phyloP scores from a whole-genome alignment of 1,284 basidiomycete genomes.

The Malassezia caprae region DNA sequence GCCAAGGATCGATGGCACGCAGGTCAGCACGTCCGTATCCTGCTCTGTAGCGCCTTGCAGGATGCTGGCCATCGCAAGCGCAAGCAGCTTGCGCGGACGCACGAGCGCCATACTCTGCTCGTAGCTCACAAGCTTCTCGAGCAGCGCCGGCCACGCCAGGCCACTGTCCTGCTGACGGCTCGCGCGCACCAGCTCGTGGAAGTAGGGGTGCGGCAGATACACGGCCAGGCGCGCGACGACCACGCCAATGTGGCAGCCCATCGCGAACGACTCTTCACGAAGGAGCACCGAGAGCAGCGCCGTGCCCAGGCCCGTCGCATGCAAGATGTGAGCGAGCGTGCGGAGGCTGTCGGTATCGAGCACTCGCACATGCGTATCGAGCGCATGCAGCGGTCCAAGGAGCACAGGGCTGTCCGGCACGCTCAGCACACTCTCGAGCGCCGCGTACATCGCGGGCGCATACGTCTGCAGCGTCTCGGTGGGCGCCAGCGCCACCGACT shows the following conservation, averaged over 20 bases:
- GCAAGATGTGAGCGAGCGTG: slow-evolving; percentile 19
- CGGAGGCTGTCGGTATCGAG: slow-evolving; percentile 7
- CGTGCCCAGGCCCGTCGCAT: slow-evolving; percentile 24
- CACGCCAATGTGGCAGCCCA: background rate
- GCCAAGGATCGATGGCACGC: slow-evolving; percentile 28
- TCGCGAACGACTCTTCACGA: slow-evolving; percentile 26
- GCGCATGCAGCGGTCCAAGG: slow-evolving; percentile 28
- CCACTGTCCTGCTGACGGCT: background rate
- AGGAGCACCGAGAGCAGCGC: slow-evolving; percentile 30
- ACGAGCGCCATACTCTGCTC: slow-evolving; percentile 39
- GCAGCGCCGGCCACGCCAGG: slow-evolving; percentile 18
- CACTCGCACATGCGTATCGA: slow-evolving; percentile 33
- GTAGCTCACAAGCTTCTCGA: slow-evolving; percentile 17
- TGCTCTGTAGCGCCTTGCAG: slow-evolving; percentile 6
- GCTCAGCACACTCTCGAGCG: slow-evolving; percentile 27
- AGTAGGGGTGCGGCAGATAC: slow-evolving; percentile 19
- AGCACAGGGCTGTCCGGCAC: slow-evolving; percentile 34
- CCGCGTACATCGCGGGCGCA: slow-evolving; percentile 25
- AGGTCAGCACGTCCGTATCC: slow-evolving; percentile 16
- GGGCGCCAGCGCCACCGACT: slow-evolving; percentile 34
- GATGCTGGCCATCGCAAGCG: slow-evolving; percentile 28
- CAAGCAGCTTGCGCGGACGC: slow-evolving; percentile 30
- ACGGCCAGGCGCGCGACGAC: slow-evolving; percentile 23
- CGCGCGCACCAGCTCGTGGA: slow-evolving; percentile 27
- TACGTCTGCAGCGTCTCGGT: slow-evolving; percentile 28